Evolutionary conservation across 306 rosid genomes (phyloP).

Genomic region (Albizia julibrissin): DNA sequence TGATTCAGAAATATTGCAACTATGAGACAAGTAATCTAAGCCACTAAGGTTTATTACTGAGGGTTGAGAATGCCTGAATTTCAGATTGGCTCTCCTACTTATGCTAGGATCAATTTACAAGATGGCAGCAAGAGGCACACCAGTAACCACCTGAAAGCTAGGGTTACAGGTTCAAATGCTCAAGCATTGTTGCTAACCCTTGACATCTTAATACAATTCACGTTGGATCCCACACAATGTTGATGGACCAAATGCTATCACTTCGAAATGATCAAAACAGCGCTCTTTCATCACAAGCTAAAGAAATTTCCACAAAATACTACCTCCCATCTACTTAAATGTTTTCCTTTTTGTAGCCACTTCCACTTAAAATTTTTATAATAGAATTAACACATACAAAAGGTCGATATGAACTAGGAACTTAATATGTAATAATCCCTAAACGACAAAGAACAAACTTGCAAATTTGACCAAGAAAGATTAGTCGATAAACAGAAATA

Average conservation of each 20-base stretch:
- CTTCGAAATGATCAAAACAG: neutral
- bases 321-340: neutral
- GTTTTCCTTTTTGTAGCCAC: neutral
- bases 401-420: neutral
- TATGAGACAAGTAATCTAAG: neutral
- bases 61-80: conserved; percentile 6
- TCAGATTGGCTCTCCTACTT: neutral
- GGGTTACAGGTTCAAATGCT: neutral
- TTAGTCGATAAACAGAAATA: neutral
- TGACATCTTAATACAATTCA: neutral
- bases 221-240: neutral
- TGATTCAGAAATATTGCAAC: neutral
- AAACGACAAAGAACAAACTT: neutral
- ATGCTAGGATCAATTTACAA: neutral
- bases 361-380: neutral
- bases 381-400: neutral
- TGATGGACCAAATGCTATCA: neutral
- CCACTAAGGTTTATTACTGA: neutral
- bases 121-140: neutral
- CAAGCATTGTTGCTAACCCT: neutral
- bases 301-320: neutral
- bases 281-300: neutral
- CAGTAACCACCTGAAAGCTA: neutral
- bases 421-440: neutral
- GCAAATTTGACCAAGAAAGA: neutral